Conservation (phyloP, 192 early-diverging fungal species). For the Entomortierella chlamydospora region DNA sequence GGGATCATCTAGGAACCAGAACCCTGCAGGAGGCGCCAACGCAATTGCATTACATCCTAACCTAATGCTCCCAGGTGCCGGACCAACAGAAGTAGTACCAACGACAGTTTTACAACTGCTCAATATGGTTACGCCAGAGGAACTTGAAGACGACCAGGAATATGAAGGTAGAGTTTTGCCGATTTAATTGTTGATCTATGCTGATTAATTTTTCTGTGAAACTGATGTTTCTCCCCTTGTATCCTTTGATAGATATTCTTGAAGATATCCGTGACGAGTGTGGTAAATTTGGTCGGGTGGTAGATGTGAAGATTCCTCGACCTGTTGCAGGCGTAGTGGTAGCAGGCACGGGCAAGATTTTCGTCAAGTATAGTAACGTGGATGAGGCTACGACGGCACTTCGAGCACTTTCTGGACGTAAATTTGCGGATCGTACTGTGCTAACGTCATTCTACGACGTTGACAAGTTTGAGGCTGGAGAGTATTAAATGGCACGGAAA, state of each 20-base stretch:
- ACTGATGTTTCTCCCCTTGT: background rate
- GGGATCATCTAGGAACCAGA: slow-evolving; percentile 73
- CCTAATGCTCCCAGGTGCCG: slow-evolving; percentile 59
- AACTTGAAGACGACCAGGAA: slow-evolving; percentile 87
- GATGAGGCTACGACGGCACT: slow-evolving; percentile 77
- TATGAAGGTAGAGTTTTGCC: slow-evolving; percentile 73
- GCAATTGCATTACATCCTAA: slow-evolving; percentile 61
- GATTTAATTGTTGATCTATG: background rate
- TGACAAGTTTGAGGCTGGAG: slow-evolving; percentile 72
- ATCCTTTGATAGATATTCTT: slow-evolving; percentile 72
- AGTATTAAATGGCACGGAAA: slow-evolving; percentile 44
- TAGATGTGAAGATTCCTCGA: slow-evolving; percentile 86
- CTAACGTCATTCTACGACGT: slow-evolving; percentile 86
- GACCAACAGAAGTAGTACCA: slow-evolving; percentile 70
- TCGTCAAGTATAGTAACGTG: slow-evolving; percentile 75
- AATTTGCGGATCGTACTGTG: slow-evolving; percentile 94
- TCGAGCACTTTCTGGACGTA: slow-evolving; percentile 88
- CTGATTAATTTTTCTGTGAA: background rate
- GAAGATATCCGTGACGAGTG: slow-evolving; percentile 95
- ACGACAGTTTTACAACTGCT: slow-evolving; percentile 89
- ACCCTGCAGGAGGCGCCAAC: slow-evolving; percentile 48
- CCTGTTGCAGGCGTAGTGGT: slow-evolving; percentile 65
- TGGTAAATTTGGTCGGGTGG: slow-evolving; percentile 85
- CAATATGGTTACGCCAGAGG: slow-evolving; percentile 93
- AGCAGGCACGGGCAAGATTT: slow-evolving; percentile 92